These are phyloP conservation scores for Penicillium maclennaniae DNA, from an alignment of 495 filamentous ascomycete species.

Conservation along the genomic window DNA sequence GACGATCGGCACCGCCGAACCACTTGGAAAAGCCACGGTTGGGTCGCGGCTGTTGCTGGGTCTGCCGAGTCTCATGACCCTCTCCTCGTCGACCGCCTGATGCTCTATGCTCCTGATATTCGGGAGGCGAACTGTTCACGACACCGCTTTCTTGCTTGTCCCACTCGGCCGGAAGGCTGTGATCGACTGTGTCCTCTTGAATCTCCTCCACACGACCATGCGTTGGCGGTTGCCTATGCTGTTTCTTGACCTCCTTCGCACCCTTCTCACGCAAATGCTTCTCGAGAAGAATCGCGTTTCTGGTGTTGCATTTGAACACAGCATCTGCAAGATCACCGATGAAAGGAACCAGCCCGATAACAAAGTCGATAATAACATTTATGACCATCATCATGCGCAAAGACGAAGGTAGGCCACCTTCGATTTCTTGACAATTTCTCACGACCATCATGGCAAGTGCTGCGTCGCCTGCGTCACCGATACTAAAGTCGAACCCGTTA, in stretches of 20 bases:
- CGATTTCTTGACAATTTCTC: conserved; percentile 59
- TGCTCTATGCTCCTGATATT: conserved; percentile 23
- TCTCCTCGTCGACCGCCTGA: conserved; percentile 5
- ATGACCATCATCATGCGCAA: conserved; percentile 66
- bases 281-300: conserved; percentile 74
- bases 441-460: conserved; percentile 61
- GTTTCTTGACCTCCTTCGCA: conserved; percentile 23
- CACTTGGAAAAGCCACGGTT: conserved; percentile 26
- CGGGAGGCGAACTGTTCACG: conserved; percentile 20
- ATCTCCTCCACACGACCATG: not conserved
- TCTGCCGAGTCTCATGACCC: conserved; percentile 8
- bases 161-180: conserved; percentile 41
- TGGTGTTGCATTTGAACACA: conserved; percentile 64
- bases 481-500: conserved; percentile 35
- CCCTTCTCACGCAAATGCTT: conserved; percentile 56
- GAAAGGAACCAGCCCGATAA: conserved; percentile 79
- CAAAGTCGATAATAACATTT: conserved; percentile 74
- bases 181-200: conserved; percentile 20
- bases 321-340: conserved; percentile 80
- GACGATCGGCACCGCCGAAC: conserved; percentile 33
- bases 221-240: conserved; percentile 12
- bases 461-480: conserved; percentile 72
- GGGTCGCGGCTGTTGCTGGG: conserved; percentile 16
- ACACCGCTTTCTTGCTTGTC: conserved; percentile 34
- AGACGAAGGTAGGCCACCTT: conserved; percentile 61